Evolutionary conservation across 768 basidiomycete genomes (phyloP), one percentile per base, ranked within the genome.

Genomic region (Albatrellus ellisii): DNA sequence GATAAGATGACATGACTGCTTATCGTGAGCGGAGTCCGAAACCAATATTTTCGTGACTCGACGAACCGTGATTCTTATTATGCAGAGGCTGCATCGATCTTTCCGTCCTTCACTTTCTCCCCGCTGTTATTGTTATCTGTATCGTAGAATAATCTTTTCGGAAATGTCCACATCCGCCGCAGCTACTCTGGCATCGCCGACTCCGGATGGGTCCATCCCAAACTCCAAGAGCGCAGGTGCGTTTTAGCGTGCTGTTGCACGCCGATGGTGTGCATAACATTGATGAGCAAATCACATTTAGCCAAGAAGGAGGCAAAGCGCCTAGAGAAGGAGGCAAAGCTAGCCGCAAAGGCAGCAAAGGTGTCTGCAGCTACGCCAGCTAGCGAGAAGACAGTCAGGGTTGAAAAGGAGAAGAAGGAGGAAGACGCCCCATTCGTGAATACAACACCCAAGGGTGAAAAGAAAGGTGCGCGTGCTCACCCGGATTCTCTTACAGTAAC

Each of bases 281-380:
- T 41, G 24, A 35, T 5, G 29, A 31, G 28, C 29, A 12, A 17
- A 31, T 31, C 29, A 31, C 31, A 25, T 24, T 32, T 52, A 82
- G 83, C 77, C 1, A 90, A 90, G 65, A 91, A 87, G 54, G 84
- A 88, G 54, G 84, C 86, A 11, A 89, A 89, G 57, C 63, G 77
- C 21, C 59, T 80, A 36, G 84, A 84, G 57, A 87, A 82, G 50
- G 80, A 80, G 56, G 79, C 82, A 20, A 88, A 80, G 52, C 64
- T 74, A 32, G 82, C 85, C 24, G 77, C 81, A 6, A 84, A 83
- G 53, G 62, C 65, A 4, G 56, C 62, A 28, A 71, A 69, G 51
- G 74, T 72, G 32, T 62, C 66, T 15, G 59, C 64, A 0, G 53
- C 62, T 32, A 56, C 64, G 0, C 57, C 64, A 3, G 56, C 62